phyloP scores from a whole-genome alignment of 2,329 filamentous ascomycete genomes.

The Incumbomyces lentus region DNA sequence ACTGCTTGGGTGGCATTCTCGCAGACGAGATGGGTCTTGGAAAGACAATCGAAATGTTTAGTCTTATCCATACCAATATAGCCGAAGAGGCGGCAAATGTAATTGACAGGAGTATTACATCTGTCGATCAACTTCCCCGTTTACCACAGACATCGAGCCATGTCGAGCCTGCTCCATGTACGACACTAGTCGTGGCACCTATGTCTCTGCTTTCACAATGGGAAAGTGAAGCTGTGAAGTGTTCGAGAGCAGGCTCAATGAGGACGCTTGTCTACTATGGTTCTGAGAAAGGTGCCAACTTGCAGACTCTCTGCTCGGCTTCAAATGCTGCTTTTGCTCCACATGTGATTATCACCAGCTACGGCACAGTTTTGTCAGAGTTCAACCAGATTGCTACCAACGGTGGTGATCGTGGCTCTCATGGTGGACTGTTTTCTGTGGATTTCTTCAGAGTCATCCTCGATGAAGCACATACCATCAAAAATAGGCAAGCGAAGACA shows the following conservation, averaged over 20 bases:
- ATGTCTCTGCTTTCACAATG: slow-evolving; percentile 96
- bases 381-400: slow-evolving; percentile 63
- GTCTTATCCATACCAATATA: slow-evolving; percentile 75
- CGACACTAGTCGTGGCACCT: slow-evolving; percentile 88
- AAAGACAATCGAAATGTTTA: slow-evolving; percentile 98
- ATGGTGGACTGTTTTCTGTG: slow-evolving; percentile 74
- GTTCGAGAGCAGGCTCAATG: slow-evolving; percentile 72
- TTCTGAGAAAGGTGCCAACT: slow-evolving; percentile 65
- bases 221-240: slow-evolving; percentile 89
- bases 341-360: slow-evolving; percentile 88
- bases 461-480: slow-evolving; percentile 91
- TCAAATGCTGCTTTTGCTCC: slow-evolving; percentile 66
- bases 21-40: slow-evolving; percentile 96
- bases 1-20: slow-evolving; percentile 83
- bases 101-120: slow-evolving; percentile 27
- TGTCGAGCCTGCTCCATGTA: slow-evolving; percentile 65
- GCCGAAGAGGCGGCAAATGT: slow-evolving; percentile 39
- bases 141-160: slow-evolving; percentile 47
- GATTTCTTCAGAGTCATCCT: slow-evolving; percentile 93
- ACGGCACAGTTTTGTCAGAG: slow-evolving; percentile 83
- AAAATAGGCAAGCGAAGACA: slow-evolving; percentile 81
- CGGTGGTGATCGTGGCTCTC: slow-evolving; percentile 53
- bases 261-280: slow-evolving; percentile 89
- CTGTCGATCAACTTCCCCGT: slow-evolving; percentile 53
- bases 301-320: slow-evolving; percentile 67